Conservation (phyloP, 1,284 basidiomycete genomes). For the Irpex lacteus region DNA sequence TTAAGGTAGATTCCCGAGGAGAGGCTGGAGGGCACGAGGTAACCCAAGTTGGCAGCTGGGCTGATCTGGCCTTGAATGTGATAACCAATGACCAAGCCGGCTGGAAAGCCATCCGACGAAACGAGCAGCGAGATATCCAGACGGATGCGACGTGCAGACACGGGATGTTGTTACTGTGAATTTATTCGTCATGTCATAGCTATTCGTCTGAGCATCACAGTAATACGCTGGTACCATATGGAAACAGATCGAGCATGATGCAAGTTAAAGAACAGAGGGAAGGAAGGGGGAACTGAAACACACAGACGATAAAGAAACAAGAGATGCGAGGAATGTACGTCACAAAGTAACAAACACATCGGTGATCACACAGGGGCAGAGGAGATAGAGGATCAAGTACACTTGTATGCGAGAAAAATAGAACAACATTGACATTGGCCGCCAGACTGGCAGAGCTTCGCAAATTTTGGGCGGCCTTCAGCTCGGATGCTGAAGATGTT, state of each 20-base stretch:
- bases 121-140: background rate
- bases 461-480: slow-evolving; percentile 8
- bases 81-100: background rate
- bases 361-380: slow-evolving; percentile 3
- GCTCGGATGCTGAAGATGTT: background rate
- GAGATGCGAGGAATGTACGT: slow-evolving; percentile 8
- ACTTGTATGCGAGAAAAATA: background rate
- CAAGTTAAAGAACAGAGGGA: slow-evolving; percentile 7
- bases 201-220: slow-evolving; percentile 10
- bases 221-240: slow-evolving; percentile 9
- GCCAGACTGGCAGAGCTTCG: slow-evolving; percentile 1
- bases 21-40: no score
- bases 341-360: slow-evolving; percentile 14
- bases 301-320: slow-evolving; percentile 10
- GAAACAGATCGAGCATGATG: slow-evolving; percentile 16
- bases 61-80: background rate
- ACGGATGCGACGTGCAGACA: no score
- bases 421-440: slow-evolving; percentile 10
- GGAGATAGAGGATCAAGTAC: slow-evolving; percentile 12
- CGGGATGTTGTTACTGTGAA: background rate
- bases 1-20: no score
- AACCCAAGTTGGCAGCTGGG: background rate
- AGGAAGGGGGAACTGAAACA: background rate
- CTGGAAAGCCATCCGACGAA: background rate
- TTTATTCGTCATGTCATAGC: slow-evolving; percentile 10